These are phyloP conservation scores for Alternaria ventricosa DNA, from an alignment of 2,329 filamentous ascomycete species.

Conservation along the genomic window DNA sequence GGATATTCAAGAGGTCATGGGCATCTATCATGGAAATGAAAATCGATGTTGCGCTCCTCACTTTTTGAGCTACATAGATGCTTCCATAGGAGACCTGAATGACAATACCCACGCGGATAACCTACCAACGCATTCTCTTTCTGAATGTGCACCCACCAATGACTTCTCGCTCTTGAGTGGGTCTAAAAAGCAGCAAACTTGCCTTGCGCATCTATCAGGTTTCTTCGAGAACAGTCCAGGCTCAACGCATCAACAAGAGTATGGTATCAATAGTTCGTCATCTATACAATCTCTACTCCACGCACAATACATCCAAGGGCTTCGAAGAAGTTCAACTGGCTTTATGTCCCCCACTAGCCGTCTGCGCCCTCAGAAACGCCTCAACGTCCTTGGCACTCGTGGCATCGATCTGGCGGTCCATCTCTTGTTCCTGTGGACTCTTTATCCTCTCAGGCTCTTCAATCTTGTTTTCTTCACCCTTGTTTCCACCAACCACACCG, in stretches of 20 bases:
- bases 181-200: not conserved
- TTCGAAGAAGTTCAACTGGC: not conserved
- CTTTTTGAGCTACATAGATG: not conserved
- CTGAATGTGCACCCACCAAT: not conserved
- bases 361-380: constrained; percentile 41
- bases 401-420: constrained; percentile 40
- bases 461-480: constrained; percentile 27
- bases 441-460: constrained; percentile 27
- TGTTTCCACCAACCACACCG: constrained; percentile 29
- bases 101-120: not conserved
- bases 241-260: not conserved
- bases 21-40: not conserved
- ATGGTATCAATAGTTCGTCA: not conserved
- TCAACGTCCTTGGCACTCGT: constrained; percentile 40
- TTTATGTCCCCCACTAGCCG: not conserved
- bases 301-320: not conserved
- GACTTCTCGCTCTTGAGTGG: not conserved
- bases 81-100: not conserved
- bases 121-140: not conserved
- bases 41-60: not conserved
- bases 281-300: not conserved
- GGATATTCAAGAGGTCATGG: not conserved
- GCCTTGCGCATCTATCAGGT: not conserved
- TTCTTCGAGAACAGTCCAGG: not conserved
- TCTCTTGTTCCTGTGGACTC: constrained; percentile 38